Evolutionary conservation across 495 filamentous ascomycete genomes (phyloP).

Genomic region (Rhizodiscina lignyota): DNA sequence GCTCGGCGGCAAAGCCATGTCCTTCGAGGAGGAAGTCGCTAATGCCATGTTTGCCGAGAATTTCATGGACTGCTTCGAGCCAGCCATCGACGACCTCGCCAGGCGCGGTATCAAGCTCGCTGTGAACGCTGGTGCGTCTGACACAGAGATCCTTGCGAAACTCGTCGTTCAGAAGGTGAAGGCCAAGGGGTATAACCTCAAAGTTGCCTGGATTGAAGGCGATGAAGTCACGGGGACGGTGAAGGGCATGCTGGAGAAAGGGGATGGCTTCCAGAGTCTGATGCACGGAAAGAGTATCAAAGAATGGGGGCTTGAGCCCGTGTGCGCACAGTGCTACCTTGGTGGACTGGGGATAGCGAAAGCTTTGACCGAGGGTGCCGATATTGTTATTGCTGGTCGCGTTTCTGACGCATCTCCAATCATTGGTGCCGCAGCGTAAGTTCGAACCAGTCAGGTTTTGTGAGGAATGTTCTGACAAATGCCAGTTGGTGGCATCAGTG

Average conservation of each 20-base stretch:
- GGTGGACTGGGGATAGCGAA: constrained; percentile 15
- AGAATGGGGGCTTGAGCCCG: constrained; percentile 14
- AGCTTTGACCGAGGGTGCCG: constrained; percentile 15
- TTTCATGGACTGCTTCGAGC: constrained; percentile 13
- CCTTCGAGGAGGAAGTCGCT: constrained; percentile 9
- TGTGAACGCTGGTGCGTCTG: constrained; percentile 9
- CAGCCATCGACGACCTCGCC: constrained; percentile 8
- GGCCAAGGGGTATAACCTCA: constrained; percentile 7
- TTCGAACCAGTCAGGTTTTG: background rate
- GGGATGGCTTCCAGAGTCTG: constrained; percentile 7
- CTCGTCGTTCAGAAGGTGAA: constrained; percentile 9
- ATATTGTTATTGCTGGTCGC: constrained; percentile 17
- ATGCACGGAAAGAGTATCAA: constrained; percentile 10
- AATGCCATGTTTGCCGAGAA: constrained; percentile 10
- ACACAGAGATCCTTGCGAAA: constrained; percentile 8
- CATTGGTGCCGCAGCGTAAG: constrained; percentile 15
- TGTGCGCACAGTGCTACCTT: constrained; percentile 17
- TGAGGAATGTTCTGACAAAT: too few species aligned
- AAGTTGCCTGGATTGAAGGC: constrained; percentile 13
- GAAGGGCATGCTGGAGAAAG: constrained; percentile 6
- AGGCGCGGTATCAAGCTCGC: constrained; percentile 10
- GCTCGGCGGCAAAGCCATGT: constrained; percentile 3
- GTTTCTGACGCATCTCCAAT: constrained; percentile 17
- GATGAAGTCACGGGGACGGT: constrained; percentile 8
- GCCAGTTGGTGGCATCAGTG: constrained; percentile 18